Conservation (phyloP, 345 rosid genomes). For the Luvunga scandens region DNA sequence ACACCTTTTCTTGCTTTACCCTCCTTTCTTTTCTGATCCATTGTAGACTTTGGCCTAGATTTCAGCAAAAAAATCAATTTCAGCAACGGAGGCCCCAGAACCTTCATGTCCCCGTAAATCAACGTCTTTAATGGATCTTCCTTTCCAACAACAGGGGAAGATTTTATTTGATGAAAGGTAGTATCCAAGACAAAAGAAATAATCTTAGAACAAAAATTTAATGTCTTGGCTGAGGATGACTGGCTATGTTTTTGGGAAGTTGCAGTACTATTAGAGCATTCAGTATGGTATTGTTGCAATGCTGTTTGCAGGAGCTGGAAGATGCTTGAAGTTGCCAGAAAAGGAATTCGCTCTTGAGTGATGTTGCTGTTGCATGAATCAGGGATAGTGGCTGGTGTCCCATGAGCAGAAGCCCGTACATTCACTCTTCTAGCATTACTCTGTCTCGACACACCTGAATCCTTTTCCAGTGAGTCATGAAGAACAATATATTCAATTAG, state of each 20-base stretch:
- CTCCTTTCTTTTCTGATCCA: constrained; percentile 36
- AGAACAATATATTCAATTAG: constrained; percentile 47
- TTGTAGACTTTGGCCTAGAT: constrained; percentile 28
- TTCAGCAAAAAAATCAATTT: constrained; percentile 56
- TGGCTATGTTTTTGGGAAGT: constrained; percentile 55
- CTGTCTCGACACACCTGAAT: constrained; percentile 37
- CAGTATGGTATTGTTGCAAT: constrained; percentile 31
- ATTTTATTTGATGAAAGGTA: constrained; percentile 51
- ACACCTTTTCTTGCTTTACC: constrained; percentile 36
- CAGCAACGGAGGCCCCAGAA: constrained; percentile 60
- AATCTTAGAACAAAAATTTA: constrained; percentile 35
- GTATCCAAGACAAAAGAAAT: constrained; percentile 53
- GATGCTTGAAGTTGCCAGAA: constrained; percentile 72
- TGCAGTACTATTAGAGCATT: constrained; percentile 24
- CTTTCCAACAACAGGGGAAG: constrained; percentile 38
- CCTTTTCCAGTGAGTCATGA: constrained; percentile 46
- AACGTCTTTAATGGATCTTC: constrained; percentile 56
- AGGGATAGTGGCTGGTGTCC: constrained; percentile 20
- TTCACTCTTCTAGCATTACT: constrained; percentile 46
- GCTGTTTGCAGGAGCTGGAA: constrained; percentile 47
- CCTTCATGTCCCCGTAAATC: constrained; percentile 58
- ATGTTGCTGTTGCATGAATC: constrained; percentile 32
- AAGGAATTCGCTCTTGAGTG: constrained; percentile 41
- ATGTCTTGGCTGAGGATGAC: constrained; percentile 37
- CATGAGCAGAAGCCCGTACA: constrained; percentile 29